Evolutionary conservation across 2,329 filamentous ascomycete genomes (phyloP), one percentile per base, ranked within the genome.

Genomic region (Lasiodiplodia gonubiensis): DNA sequence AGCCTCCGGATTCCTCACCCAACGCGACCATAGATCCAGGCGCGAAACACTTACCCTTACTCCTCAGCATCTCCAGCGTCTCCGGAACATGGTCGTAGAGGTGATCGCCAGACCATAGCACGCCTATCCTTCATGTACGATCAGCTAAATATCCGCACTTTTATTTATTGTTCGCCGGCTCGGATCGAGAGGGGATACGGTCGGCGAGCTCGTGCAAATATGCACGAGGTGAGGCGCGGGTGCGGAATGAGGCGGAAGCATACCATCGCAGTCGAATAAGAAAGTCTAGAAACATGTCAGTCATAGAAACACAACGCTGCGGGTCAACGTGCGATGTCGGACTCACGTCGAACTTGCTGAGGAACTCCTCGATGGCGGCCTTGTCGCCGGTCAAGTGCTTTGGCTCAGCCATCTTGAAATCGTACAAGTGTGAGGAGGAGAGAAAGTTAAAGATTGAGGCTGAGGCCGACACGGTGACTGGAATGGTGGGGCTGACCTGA

Each of bases 261-360:
- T 83, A 97, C 94, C 95, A 88, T 99, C 95, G 81, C 95, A 99
- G 78, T 99, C 95, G 75, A 99, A 92, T 14, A 99, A 84, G 76
- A 99, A 98, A 42, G 92, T 89, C 93, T 97, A 68, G 68, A 16
- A 57, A 33, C 33, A 35, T 30, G 27, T 51, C 27, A 59, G 48
- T n/a, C 18, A 66, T 66, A 75, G 75, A 64, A 77, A 72, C 68
- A 18, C 66, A 12, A 25, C 27, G 46, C 12, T 39, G 30, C 30
- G 37, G 57, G 46, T 46, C 30, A 8, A 2, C 30, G 33, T 42
- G 18, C 54, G 65, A 68, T 69, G 21, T 67, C 72, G 51, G 72
- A 84, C 93, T 81, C 81, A 97, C 95, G 84, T 99, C 95, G 76
- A 97, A 99, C 76, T 88, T 88, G 80, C 92, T 90, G 69, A 99